Conservation (phyloP, 192 early-diverging fungal species). For the Coemansia sp. region DNA sequence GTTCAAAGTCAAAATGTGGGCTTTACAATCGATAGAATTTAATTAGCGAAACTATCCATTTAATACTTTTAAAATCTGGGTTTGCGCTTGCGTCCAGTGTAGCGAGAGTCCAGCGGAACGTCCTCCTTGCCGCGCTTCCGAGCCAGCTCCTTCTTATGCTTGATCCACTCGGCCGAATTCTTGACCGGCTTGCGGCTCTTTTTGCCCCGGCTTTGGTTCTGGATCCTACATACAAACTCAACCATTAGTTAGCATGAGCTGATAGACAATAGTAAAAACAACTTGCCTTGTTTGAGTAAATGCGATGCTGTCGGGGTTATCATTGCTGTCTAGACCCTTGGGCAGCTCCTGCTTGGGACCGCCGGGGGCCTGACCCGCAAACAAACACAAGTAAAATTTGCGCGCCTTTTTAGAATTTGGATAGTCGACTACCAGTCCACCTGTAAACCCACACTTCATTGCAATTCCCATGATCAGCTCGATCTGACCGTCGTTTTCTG, state of each 20-base stretch:
- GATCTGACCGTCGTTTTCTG: slow-evolving; percentile 91
- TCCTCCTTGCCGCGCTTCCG: slow-evolving; percentile 73
- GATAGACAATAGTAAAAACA: slow-evolving; percentile 6
- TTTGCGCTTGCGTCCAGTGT: slow-evolving; percentile 90
- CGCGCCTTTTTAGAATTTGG: slow-evolving; percentile 96
- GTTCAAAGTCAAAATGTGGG: slow-evolving; percentile 71
- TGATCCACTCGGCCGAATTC: slow-evolving; percentile 79
- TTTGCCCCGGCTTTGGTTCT: slow-evolving; percentile 24
- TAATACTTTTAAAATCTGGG: slow-evolving; percentile 66
- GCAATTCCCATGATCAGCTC: slow-evolving; percentile 87
- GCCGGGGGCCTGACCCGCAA: slow-evolving; percentile 75
- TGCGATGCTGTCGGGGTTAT: slow-evolving; percentile 19
- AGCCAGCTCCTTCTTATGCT: slow-evolving; percentile 86
- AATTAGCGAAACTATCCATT: background rate
- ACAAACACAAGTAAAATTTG: slow-evolving; percentile 94
- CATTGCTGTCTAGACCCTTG: slow-evolving; percentile 25
- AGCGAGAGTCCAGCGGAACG: slow-evolving; percentile 86
- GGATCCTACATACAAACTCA: slow-evolving; percentile 38
- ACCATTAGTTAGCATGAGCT: no score
- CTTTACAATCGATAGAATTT: slow-evolving; percentile 19
- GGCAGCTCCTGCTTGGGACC: slow-evolving; percentile 45
- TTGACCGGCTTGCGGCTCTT: slow-evolving; percentile 64
- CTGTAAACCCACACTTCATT: slow-evolving; percentile 91
- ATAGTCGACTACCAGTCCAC: slow-evolving; percentile 92
- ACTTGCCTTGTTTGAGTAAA: slow-evolving; percentile 25